Evolutionary conservation across 495 filamentous ascomycete species (phyloP).

Genomic region (Daldinia decipiens): DNA sequence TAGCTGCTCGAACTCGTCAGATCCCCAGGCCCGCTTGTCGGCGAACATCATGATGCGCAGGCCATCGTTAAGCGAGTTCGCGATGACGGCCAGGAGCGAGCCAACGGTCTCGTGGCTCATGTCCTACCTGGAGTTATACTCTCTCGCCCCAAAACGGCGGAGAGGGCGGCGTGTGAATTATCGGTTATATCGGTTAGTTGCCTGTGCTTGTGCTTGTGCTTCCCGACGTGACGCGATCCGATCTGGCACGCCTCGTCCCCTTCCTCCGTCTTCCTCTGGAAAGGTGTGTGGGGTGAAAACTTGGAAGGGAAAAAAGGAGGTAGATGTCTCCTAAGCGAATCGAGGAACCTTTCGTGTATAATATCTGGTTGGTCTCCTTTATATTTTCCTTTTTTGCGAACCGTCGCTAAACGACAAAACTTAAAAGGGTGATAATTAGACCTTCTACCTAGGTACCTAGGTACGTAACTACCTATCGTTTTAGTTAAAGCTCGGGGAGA

Average conservation of each 20-base stretch:
- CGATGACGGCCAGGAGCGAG: constrained; percentile 59
- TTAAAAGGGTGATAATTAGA: constrained; percentile 2
- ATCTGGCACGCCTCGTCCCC: not conserved
- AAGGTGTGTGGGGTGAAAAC: not conserved
- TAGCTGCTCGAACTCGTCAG: constrained; percentile 61
- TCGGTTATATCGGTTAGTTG: not conserved
- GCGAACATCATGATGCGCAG: constrained; percentile 60
- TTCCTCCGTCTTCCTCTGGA: constrained; percentile 6
- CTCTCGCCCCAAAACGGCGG: constrained; percentile 14
- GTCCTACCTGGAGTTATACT: constrained; percentile 28
- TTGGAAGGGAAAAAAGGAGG: not conserved
- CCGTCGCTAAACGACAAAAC: not conserved
- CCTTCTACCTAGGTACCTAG: no score
- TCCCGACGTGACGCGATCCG: no score
- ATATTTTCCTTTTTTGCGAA: not conserved
- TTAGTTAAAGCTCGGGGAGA: constrained; percentile 5
- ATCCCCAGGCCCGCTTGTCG: constrained; percentile 61
- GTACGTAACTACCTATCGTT: not conserved
- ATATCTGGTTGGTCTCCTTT: not conserved
- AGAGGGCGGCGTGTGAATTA: not conserved
- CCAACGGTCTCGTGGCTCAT: constrained; percentile 59
- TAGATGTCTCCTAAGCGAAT: not conserved
- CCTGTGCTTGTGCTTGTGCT: not conserved
- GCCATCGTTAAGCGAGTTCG: constrained; percentile 55
- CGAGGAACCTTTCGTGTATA: not conserved